Conservation (phyloP, 2,329 filamentous ascomycete species). For the Clonostachys rosea region DNA sequence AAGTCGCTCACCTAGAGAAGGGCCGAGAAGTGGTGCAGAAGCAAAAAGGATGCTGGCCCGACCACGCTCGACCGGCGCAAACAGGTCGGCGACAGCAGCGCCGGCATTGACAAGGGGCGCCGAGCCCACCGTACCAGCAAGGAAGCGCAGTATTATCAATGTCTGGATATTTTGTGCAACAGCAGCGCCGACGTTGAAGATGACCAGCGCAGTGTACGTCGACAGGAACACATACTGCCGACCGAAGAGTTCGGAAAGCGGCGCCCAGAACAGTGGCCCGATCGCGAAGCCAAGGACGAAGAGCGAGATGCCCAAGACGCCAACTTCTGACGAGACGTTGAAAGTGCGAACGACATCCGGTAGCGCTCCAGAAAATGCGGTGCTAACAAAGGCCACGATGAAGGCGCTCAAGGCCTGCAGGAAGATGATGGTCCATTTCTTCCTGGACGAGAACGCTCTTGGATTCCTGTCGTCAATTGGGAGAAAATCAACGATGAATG, state of each 20-base stretch:
- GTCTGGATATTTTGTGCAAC: conserved; percentile 58
- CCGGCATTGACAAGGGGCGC: conserved; percentile 56
- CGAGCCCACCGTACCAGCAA: conserved; percentile 56
- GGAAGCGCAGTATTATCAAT: conserved; percentile 57
- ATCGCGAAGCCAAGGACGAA: conserved; percentile 45
- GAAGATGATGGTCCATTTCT: no score
- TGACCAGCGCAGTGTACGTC: conserved; percentile 45
- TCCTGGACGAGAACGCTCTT: no score
- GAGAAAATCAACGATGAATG: no score
- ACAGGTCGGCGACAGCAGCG: conserved; percentile 58
- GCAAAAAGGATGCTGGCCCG: conserved; percentile 60
- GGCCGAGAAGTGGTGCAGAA: conserved; percentile 56
- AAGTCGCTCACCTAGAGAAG: conserved; percentile 31
- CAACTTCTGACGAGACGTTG: no score
- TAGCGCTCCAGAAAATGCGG: no score
- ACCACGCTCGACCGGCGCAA: conserved; percentile 43
- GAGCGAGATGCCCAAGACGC: conserved; percentile 32
- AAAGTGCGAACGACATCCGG: no score
- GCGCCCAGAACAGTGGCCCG: conserved; percentile 59
- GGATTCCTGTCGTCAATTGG: no score
- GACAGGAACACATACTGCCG: conserved; percentile 29
- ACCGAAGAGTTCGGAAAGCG: conserved; percentile 58
- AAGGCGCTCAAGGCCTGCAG: no score
- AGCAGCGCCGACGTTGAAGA: conserved; percentile 33
- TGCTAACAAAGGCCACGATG: no score